Evolutionary conservation across 257 asterid genomes (phyloP).

Genomic region (Penstemon eatonii): DNA sequence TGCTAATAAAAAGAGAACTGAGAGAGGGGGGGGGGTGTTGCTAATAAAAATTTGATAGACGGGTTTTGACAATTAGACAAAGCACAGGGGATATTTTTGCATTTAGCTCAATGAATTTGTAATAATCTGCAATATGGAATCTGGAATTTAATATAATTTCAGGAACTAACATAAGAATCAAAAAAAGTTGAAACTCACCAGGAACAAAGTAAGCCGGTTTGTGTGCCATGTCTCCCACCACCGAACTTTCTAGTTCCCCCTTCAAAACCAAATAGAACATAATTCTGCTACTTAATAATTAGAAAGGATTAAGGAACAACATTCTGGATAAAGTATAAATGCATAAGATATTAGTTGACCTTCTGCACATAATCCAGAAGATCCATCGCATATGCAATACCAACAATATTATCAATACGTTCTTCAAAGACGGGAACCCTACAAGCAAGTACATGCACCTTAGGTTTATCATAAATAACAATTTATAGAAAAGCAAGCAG

Average conservation of each 20-base stretch:
- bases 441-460: conserved; percentile 31
- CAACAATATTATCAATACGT: conserved; percentile 95
- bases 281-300: conserved; percentile 48
- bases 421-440: conserved; percentile 99
- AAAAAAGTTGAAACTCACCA: conserved; percentile 48
- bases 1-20: no score
- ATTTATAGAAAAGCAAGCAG: conserved; percentile 24
- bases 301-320: conserved; percentile 33
- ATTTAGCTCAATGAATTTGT: not conserved
- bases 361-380: conserved; percentile 90
- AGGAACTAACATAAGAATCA: conserved; percentile 24
- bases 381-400: conserved; percentile 99
- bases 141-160: conserved; percentile 1
- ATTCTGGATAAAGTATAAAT: conserved; percentile 17
- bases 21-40: no score
- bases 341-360: conserved; percentile 48
- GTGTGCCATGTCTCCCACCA: conserved; percentile 89
- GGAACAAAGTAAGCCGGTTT: conserved; percentile 99
- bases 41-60: no score
- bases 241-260: conserved; percentile 91
- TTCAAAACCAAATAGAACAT: conserved; percentile 73
- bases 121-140: conserved; percentile 4
- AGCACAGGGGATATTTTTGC: no score
- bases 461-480: conserved; percentile 22
- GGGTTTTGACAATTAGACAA: no score